phyloP scores from a whole-genome alignment of 2,329 filamentous ascomycete species.

The Triangularia verruculosa region DNA sequence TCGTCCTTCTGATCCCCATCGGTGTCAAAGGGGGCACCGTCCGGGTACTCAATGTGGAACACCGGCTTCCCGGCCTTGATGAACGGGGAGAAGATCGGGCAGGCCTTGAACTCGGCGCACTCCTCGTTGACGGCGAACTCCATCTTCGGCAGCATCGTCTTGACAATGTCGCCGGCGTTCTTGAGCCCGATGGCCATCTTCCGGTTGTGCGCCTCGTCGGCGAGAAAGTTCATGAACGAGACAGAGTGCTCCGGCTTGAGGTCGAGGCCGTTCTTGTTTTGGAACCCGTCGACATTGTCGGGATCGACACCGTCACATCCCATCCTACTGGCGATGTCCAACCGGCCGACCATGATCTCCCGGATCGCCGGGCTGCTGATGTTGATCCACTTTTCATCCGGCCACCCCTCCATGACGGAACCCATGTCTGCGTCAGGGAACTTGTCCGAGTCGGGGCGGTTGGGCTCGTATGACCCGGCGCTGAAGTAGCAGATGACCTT shows the following conservation, averaged over 20 bases:
- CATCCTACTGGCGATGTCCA: slow-evolving; percentile 57
- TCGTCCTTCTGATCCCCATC: slow-evolving; percentile 33
- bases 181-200: slow-evolving; percentile 66
- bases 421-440: slow-evolving; percentile 59
- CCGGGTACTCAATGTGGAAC: slow-evolving; percentile 70
- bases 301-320: slow-evolving; percentile 69
- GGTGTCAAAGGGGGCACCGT: slow-evolving; percentile 34
- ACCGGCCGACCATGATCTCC: slow-evolving; percentile 59
- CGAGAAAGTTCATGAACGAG: slow-evolving; percentile 59
- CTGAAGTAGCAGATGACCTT: slow-evolving; percentile 75
- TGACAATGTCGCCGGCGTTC: slow-evolving; percentile 62
- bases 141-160: slow-evolving; percentile 43
- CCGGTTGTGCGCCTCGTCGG: slow-evolving; percentile 48
- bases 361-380: slow-evolving; percentile 57
- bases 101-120: slow-evolving; percentile 58
- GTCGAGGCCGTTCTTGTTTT: slow-evolving; percentile 61
- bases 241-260: slow-evolving; percentile 57
- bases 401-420: slow-evolving; percentile 59
- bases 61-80: slow-evolving; percentile 62
- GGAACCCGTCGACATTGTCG: slow-evolving; percentile 58
- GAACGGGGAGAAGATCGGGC: slow-evolving; percentile 53
- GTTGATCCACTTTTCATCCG: slow-evolving; percentile 65
- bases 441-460: slow-evolving; percentile 53
- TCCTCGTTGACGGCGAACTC: slow-evolving; percentile 70
- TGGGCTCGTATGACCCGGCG: slow-evolving; percentile 65